Conservation (phyloP, 2,329 filamentous ascomycete species). For the Ilyonectria destructans region DNA sequence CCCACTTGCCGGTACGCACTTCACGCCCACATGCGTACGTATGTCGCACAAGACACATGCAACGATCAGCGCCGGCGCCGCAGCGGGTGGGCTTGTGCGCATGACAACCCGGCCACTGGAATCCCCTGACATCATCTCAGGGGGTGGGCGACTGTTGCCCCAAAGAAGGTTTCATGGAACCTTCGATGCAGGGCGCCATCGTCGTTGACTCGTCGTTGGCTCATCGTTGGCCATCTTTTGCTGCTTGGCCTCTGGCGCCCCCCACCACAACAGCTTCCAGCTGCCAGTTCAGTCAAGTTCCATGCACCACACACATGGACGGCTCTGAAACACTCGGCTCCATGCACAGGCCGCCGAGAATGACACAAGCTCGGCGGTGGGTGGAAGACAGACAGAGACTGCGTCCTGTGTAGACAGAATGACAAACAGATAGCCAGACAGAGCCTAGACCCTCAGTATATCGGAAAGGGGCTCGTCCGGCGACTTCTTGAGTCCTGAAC, state of each 20-base stretch:
- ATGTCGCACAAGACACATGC: conserved; percentile 11
- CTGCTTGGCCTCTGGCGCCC: conserved; percentile 6
- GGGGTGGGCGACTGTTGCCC: conserved; percentile 23
- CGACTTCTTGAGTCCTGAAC: conserved; percentile 10
- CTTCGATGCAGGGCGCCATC: conserved; percentile 38
- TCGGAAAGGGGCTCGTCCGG: conserved; percentile 7
- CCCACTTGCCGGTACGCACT: background rate
- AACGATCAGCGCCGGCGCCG: conserved; percentile 20
- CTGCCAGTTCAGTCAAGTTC: conserved; percentile 2
- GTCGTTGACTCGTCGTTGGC: conserved; percentile 10
- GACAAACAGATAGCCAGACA: background rate
- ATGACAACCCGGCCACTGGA: conserved; percentile 31
- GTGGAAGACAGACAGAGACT: background rate
- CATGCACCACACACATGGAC: conserved; percentile 21
- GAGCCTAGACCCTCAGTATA: background rate
- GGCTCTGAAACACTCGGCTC: conserved; percentile 29
- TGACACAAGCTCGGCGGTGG: background rate
- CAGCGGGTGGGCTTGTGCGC: conserved; percentile 24
- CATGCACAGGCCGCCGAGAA: conserved; percentile 21
- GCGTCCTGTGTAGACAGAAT: background rate
- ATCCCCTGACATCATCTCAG: conserved; percentile 46
- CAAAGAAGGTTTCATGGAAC: conserved; percentile 50
- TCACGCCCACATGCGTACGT: background rate
- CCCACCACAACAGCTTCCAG: conserved; percentile 16
- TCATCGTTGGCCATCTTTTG: conserved; percentile 7